Base-by-base conservation (phyloP, 176 grass and related monocot species). In the Hordeum vulgare region DNA sequence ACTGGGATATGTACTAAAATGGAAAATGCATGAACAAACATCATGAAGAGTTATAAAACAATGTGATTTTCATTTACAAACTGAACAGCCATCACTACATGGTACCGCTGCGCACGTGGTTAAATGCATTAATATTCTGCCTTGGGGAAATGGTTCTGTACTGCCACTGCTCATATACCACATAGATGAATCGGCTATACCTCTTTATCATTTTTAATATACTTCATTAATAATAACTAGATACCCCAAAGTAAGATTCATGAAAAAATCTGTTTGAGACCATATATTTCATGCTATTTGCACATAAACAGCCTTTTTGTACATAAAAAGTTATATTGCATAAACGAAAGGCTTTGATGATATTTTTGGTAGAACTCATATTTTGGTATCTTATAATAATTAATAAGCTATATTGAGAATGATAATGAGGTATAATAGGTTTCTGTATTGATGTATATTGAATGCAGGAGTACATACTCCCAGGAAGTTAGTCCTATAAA, bases 1-100 rank as follows among this genome's bases (percentile, higher is more conserved):
- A 51, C 61, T 25, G 9, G n/a, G 39, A 28, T 31, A 54, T 64
- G 27, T 56, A 34, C 37, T 47, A 9, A 61, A 35, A 39, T 24
- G 21, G 40, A 9, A 24, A n/a, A 79, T 66, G 66, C 1, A 26
- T 23, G 39, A 54, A 82, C 31, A 72, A 79, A 40, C 9, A 63
- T 53, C 24, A n/a, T 11, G 15, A 79, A 31, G 58, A 60, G 11
- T 75, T 75, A 60, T 4, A 2, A 49, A 74, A 67, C 11, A 79
- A 66, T 84, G 15, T 18, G 24, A 33, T 68, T 77, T 51, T 29
- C 77, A 34, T 59, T 69, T 61, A 85, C 28, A 84, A 66, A 75
- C 63, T 67, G 2, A 58, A 70, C 80, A 17, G 1, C 11, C n/a
- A 60, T 33, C 23, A 31, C 29, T 74, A 81, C 28, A 39, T 8